phyloP scores from a whole-genome alignment of 75 land plant species.

The Chamaecyparis obtusa region DNA sequence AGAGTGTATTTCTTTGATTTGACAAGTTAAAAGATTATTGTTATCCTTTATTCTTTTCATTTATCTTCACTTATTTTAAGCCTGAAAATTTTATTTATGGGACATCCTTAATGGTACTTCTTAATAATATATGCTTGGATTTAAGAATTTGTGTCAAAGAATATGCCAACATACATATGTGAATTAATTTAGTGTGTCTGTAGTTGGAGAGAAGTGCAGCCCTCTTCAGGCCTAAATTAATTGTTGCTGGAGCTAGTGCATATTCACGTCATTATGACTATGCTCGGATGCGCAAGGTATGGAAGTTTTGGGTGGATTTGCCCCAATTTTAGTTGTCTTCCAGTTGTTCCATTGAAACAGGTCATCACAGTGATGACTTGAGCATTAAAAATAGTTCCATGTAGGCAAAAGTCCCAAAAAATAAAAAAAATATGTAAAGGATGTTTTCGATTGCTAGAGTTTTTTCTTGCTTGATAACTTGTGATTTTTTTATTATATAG shows the following conservation, averaged over 20 bases:
- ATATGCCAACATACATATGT: not conserved
- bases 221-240: slow-evolving; percentile 46
- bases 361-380: too few relatives aligned
- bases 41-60: not conserved
- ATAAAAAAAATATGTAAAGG: not conserved
- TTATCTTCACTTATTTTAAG: not conserved
- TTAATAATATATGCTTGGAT: not conserved
- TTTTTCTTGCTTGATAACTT: not conserved
- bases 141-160: not conserved
- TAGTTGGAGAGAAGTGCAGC: slow-evolving; percentile 46
- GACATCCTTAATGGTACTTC: not conserved
- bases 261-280: slow-evolving; percentile 55
- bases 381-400: too few relatives aligned
- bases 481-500: slow-evolving; percentile 1
- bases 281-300: slow-evolving; percentile 59
- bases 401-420: too few relatives aligned
- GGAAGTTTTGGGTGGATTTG: not conserved
- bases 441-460: not conserved
- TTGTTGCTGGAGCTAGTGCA: slow-evolving; percentile 60
- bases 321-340: not conserved
- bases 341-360: not conserved
- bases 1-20: not conserved
- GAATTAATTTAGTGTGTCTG: too few relatives aligned
- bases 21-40: not conserved
- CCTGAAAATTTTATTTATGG: not conserved